Conservation (phyloP, 768 basidiomycete species). For the Tylopilus felleus region DNA sequence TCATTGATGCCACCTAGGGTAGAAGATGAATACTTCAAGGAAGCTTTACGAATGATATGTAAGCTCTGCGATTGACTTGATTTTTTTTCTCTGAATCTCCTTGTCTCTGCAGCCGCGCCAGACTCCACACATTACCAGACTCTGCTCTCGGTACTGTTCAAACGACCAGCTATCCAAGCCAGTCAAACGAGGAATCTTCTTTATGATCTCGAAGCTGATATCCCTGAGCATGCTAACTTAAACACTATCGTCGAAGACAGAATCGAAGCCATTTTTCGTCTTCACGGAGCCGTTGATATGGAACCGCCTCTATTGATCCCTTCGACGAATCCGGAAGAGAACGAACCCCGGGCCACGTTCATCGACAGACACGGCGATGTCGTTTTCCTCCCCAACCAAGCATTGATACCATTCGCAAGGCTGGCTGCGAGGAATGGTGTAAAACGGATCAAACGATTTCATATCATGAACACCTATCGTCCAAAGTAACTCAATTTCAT, state of each 20-base stretch:
- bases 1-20: constrained; percentile 69
- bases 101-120: constrained; percentile 54
- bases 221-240: constrained; percentile 66
- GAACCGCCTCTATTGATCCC: constrained; percentile 85
- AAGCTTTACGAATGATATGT: constrained; percentile 75
- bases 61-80: constrained; percentile 17
- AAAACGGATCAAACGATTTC: constrained; percentile 78
- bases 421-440: constrained; percentile 66
- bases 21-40: constrained; percentile 85
- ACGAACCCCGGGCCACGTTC: constrained; percentile 63
- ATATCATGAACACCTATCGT: constrained; percentile 69
- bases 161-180: constrained; percentile 59
- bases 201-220: constrained; percentile 69
- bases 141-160: constrained; percentile 76
- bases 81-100: background rate
- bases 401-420: constrained; percentile 76
- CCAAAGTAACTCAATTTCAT: constrained; percentile 48
- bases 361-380: constrained; percentile 81
- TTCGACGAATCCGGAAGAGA: constrained; percentile 57
- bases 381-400: constrained; percentile 68
- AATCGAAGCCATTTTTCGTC: constrained; percentile 70
- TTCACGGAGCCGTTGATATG: constrained; percentile 88
- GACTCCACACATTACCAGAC: constrained; percentile 80
- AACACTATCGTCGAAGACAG: constrained; percentile 76
- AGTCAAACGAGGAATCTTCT: constrained; percentile 63